Evolutionary conservation across 371 early-diverging fungal species (phyloP), one percentile per base, ranked within the genome.

Genomic region (Rhizomucor miehei): DNA sequence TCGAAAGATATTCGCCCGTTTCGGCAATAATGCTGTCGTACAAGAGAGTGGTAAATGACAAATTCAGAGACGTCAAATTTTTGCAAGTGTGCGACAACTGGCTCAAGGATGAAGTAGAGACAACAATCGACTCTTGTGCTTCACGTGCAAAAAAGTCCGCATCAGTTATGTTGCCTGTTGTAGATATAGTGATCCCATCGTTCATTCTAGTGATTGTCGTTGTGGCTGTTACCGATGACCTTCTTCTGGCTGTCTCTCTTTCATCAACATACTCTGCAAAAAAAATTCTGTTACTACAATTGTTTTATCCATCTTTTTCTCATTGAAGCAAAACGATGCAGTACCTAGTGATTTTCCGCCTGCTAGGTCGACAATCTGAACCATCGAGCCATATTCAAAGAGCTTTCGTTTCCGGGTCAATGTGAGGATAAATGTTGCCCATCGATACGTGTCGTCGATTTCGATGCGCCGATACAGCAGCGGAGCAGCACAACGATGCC

Each of bases 371-470:
- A 65, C 57, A 51, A 60, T 68, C 29, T 56, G 52, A 19, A 71
- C 60, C 43, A 63, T 62, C 51, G 52, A 56, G 36, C 68, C 75
- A 52, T 69, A 74, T 10, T 53, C 39, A 45, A 61, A 71, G 1
- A 72, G 48, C 41, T 59, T 64, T 62, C 23, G 54, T 56, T 29
- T 29, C 40, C 80, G 75, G 23, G 73, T 77, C 16, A 86, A 45
- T 1, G 84, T 78, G 40, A 81, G 65, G 29, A 82, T 67, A 59
- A 86, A 85, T 0, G 73, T 73, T 0, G 86, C 86, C 84, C 84
- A 86, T 11, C 69, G 67, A 44, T 78, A 77, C 3, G 85, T 85
- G 50, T 75, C 69, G 12, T 62, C 48, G 25, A 85, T 72, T 23
- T 62, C 50, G n/a, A 77, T 77, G 51, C 67, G 67, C 17, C 71